Evolutionary conservation across 2,329 filamentous ascomycete genomes (phyloP).

Genomic region (Alternaria longipes): DNA sequence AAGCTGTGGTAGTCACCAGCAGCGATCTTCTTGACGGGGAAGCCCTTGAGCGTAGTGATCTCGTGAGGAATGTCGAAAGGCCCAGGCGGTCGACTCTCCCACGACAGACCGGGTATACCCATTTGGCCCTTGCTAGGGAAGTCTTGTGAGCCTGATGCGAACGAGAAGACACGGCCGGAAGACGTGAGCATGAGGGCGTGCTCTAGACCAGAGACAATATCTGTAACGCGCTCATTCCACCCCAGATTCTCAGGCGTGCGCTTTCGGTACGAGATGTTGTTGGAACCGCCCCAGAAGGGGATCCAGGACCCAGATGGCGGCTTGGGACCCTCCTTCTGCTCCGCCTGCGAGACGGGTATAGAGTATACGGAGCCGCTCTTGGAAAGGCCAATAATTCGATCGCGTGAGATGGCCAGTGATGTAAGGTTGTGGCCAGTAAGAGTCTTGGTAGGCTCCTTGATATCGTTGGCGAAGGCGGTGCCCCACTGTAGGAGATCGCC

Average conservation of each 20-base stretch:
- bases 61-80: constrained; percentile 86
- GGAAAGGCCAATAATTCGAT: constrained; percentile 83
- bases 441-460: constrained; percentile 72
- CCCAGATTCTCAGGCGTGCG: constrained; percentile 71
- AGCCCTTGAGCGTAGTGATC: constrained; percentile 74
- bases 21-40: constrained; percentile 77
- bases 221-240: constrained; percentile 76
- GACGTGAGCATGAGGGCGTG: constrained; percentile 88
- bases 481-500: constrained; percentile 96
- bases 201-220: constrained; percentile 81
- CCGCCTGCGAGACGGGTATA: constrained; percentile 76
- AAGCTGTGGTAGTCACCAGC: constrained; percentile 88
- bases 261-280: constrained; percentile 74
- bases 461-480: constrained; percentile 72
- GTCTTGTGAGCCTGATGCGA: constrained; percentile 79
- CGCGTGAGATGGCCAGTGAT: constrained; percentile 79
- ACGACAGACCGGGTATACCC: constrained; percentile 83
- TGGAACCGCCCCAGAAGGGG: constrained; percentile 73
- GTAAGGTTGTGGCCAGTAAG: constrained; percentile 82
- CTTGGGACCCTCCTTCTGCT: constrained; percentile 73
- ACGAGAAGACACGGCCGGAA: constrained; percentile 84
- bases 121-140: constrained; percentile 88
- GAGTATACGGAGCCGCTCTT: constrained; percentile 83
- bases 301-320: constrained; percentile 73
- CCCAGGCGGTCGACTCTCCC: constrained; percentile 78